Base-by-base conservation (phyloP, 345 rosid genomes). In the Syzygium grande region DNA sequence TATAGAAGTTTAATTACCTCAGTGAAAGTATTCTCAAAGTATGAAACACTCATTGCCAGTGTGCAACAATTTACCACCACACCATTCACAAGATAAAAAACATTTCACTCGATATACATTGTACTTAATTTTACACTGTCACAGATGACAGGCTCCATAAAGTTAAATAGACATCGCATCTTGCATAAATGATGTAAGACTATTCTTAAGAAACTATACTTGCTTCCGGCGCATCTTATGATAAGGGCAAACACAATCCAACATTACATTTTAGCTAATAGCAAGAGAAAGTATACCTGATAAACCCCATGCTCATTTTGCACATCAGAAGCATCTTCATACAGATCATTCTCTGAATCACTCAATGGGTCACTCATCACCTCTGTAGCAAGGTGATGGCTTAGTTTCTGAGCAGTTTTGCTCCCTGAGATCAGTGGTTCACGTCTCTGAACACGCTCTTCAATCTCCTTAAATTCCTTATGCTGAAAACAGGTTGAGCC, bases 391-490 rank as follows among this genome's bases (percentile, higher is more conserved):
- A 92, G 91, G 61, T 90, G 95, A 89, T 92, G 94, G 90, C 95
- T 94, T 91, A 96, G 93, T 85, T 94, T 93, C 91, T 96, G 98
- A 21, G 97, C 94, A 88, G 95, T 96, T 34, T 97, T 90, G 87
- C 95, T 94, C 87, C 95, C 98, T 88, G 91, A 91, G 88, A 98
- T 98, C 88, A 96, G 89, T 52, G 99, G 99, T 86, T 96, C 98
- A 87, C 94, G 96, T 90, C 92, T 95, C 87, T 93, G 92, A 88
- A 94, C 92, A 61, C 94, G 94, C 84, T 95, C 95, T 90, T 98
- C 96, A 90, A 96, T 94, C 91, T 98, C 99, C 89, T 95, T 98
- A 91, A 98, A 98, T 87, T 98, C 99, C 92, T 96, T 96, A 89
- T 98, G 99, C 99, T 96, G 95, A 83, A 92, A 88, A 91, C 46